Base-by-base conservation (phyloP, 1,284 basidiomycete genomes). In the Neonothopanus nambi region DNA sequence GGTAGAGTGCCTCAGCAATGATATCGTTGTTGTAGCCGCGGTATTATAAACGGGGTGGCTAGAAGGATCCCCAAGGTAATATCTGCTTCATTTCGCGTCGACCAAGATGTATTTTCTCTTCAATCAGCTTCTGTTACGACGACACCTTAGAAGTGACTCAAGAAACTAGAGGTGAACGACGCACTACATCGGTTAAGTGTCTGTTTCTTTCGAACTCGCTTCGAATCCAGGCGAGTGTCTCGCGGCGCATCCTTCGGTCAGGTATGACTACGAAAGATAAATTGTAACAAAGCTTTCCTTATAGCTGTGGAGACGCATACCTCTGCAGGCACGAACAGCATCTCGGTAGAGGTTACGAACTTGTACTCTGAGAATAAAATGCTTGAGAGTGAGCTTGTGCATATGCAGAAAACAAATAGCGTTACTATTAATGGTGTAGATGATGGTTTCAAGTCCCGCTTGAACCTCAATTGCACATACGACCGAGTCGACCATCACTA, bases 211-310 rank as follows among this genome's bases (percentile, higher is more conserved):
- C 85, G 59, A 91, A 82, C 67, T 90, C 89, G 45, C 68, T 62
- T 21, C 89, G 82, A 65, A 91, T 80, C 87, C 89, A 91, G 18
- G 65, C 63, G 8, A 89, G 68, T 0, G 88, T 89, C 62, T 91
- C 88, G 57, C 69, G 67, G 51, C 89, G 77, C 28, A 84, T 74
- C 47, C 63, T 61, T 47, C 73, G 73, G 68, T 90, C 80, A 38
- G 81, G 80, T 53, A 91, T 85, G 35, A 67, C 89, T 91, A 60
- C 15, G 38, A 39, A 1, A 48, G 15, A 35, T 9, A 24, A 17
- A 36, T 15, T 44, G 33, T 20, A 7, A 40, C 17, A 39, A 17
- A n/a, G n/a, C n/a, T 45, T 24, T 48, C 38, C 38, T 56, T 37
- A 43, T n/a, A n/a, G n/a, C n/a, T n/a, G n/a, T n/a, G n/a, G 57